phyloP scores from a whole-genome alignment of 805 yeast genomes.

The Suhomyces emberorum region DNA sequence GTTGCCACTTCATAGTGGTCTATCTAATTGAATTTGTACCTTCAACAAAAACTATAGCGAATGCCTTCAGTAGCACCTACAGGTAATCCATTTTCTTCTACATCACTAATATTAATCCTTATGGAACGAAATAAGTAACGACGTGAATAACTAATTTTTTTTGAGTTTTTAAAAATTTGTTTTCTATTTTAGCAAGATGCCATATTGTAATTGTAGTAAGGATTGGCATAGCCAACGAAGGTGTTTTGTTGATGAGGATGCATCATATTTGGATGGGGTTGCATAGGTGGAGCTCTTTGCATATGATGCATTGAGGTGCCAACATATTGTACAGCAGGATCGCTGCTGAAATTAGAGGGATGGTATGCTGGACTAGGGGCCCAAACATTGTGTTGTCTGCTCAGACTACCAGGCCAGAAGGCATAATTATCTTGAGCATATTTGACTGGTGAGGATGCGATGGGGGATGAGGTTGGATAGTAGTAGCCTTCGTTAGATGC shows the following conservation, averaged over 20 bases:
- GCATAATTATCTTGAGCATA: slow-evolving; percentile 12
- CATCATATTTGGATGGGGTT: slow-evolving; percentile 4
- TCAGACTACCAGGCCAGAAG: slow-evolving; percentile 3
- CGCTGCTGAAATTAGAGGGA: slow-evolving; percentile 11
- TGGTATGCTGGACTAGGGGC: slow-evolving; percentile 21
- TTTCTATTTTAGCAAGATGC: slow-evolving; percentile 16
- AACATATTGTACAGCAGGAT: slow-evolving; percentile 20
- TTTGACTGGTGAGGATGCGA: slow-evolving; percentile 23
- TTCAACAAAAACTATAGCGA: no score
- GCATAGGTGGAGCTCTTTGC: slow-evolving; percentile 2
- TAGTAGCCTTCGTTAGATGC: slow-evolving; percentile 10
- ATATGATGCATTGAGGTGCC: slow-evolving; percentile 11
- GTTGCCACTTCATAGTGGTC: no score
- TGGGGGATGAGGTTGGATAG: slow-evolving; percentile 23
- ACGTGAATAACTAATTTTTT: neutral
- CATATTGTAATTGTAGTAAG: slow-evolving; percentile 34
- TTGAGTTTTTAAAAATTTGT: slow-evolving; percentile 1
- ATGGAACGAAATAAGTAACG: neutral
- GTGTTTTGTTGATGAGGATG: slow-evolving; percentile 8
- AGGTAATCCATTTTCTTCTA: no score
- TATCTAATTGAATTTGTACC: no score
- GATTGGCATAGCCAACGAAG: slow-evolving; percentile 36
- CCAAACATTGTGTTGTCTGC: slow-evolving; percentile 18
- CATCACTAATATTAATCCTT: neutral
- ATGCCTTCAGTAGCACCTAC: no score